Base-by-base conservation (phyloP, 2,329 filamentous ascomycete species). In the Chaetomiaceae sp. region DNA sequence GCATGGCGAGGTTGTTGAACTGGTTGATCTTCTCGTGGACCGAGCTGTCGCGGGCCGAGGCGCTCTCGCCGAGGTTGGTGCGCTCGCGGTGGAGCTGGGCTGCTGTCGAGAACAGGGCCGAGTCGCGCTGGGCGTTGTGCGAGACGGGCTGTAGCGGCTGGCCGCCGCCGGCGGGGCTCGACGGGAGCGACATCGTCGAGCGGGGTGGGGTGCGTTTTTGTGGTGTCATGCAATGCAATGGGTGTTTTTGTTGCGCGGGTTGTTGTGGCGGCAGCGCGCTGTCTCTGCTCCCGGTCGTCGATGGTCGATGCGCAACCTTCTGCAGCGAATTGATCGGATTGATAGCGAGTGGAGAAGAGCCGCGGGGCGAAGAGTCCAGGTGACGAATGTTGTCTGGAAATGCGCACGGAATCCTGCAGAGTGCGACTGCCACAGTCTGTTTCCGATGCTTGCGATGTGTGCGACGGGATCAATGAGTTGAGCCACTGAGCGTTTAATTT, bases 1-100 rank as follows among this genome's bases (percentile, higher is more conserved):
- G 75, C 60, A 76, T 71, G 53, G 84, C 79, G 33, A 89, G 75
- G 53, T 76, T 80, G 72, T 89, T 88, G 69, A 89, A 89, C 68
- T 88, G 86, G 64, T 81, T 83, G 58, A 88, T 85, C 64, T 84
- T 82, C 56, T 85, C 81, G 61, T 83, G 76, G 6, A 88, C 83
- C 20, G 81, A 81, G 62, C 80, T 82, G 56, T 83, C 80, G 58
- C 81, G 76, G 15, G 25, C 23, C 1, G 40, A 29, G 2, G 69
- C 70, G 64, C 75, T 72, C 53, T 71, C 72, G 64, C 56, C 65
- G 58, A 66, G 69, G 40, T 62, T 63, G 39, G 34, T 43, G 44
- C 40, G 36, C 2, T 34, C 49, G 47, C 56, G 53, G 2, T 47
- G 50, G 14, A 45, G 37, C 11, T 56, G 53, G 36, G 71, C 65